Evolutionary conservation across 2,329 filamentous ascomycete genomes (phyloP), one percentile per base, ranked within the genome.

Genomic region (Aspergillus sp.): DNA sequence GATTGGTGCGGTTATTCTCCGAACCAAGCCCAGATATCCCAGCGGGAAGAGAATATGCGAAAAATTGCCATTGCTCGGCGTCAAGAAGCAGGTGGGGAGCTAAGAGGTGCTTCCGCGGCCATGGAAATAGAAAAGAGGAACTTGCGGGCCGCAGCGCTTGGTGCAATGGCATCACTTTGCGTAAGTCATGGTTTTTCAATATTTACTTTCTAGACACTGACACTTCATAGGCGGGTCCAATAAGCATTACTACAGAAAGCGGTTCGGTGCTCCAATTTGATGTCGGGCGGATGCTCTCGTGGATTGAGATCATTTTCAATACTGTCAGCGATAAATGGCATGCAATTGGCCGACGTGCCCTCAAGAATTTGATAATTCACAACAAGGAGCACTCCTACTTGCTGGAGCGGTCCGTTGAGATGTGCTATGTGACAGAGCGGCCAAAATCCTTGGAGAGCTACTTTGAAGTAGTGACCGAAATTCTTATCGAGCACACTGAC

Each of bases 1-100:
- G 93, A 98, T 63, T 99, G 96, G 96, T 99, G 95, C 71, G 95
- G 95, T 2, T 97, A 96, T 72, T 96, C 93, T 7, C 91, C 93
- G 0, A 96, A 97, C 62, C 91, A 96, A 70, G 81, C 79, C 13
- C 90, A 96, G 62, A 90, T 96, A 41, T 85, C 88, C 5, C 87
- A 88, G 57, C 84, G 91, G 60, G 93, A 97, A 74, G 89, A 96
- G 60, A 89, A 85, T 36, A 96, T 97, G 88, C 84, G 91, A 43
- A 89, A 93, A 64, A 91, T 90, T 3, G 82, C 95, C 63, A 87
- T 96, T 36, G 87, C 93, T 52, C 89, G 91, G 55, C 90, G 95
- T 58, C 78, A 81, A 56, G 85, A 89, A 18, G 75, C 88, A 17
- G 86, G 87, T 13, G 86, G 88, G 12, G 91, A 93, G 68, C 85